These are phyloP conservation scores for Microcera coccophila DNA, from an alignment of 2,329 filamentous ascomycete genomes.

Conservation along the genomic window DNA sequence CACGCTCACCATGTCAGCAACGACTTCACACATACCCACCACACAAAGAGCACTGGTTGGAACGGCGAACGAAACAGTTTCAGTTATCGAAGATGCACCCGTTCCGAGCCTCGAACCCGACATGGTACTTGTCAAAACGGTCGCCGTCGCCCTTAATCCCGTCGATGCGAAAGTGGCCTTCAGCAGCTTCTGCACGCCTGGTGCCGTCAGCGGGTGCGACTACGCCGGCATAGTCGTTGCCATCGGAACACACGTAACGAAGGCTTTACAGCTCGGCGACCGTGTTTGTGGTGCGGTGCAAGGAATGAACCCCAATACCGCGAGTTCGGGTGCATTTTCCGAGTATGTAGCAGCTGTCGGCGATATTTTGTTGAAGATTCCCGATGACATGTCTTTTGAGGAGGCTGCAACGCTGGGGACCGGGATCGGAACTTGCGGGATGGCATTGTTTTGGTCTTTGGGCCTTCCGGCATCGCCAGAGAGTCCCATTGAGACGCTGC, in stretches of 20 bases:
- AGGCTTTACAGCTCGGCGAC: constrained; percentile 44
- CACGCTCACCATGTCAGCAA: too few species aligned
- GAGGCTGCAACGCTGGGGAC: constrained; percentile 43
- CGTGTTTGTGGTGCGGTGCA: constrained; percentile 40
- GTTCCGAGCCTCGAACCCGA: constrained; percentile 10
- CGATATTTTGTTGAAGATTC: constrained; percentile 41
- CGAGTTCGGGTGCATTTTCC: constrained; percentile 36
- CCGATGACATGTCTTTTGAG: constrained; percentile 41
- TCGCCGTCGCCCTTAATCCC: constrained; percentile 36
- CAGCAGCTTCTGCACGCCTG: neutral
- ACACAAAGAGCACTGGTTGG: too few species aligned
- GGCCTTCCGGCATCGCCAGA: too few species aligned
- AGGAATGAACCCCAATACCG: constrained; percentile 26
- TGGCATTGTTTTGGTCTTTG: neutral
- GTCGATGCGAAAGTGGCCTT: constrained; percentile 36
- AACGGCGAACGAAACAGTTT: too few species aligned
- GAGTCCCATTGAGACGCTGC: too few species aligned
- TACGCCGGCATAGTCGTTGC: constrained; percentile 46
- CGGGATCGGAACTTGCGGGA: constrained; percentile 37
- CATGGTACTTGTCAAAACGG: constrained; percentile 33
- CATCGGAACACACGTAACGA: constrained; percentile 41
- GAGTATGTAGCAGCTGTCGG: constrained; percentile 38
- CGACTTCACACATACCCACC: too few species aligned
- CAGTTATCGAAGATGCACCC: too few species aligned
- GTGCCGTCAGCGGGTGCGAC: neutral